Evolutionary conservation across 192 early-diverging fungal species (phyloP).

Genomic region (Paraglomus occultum): DNA sequence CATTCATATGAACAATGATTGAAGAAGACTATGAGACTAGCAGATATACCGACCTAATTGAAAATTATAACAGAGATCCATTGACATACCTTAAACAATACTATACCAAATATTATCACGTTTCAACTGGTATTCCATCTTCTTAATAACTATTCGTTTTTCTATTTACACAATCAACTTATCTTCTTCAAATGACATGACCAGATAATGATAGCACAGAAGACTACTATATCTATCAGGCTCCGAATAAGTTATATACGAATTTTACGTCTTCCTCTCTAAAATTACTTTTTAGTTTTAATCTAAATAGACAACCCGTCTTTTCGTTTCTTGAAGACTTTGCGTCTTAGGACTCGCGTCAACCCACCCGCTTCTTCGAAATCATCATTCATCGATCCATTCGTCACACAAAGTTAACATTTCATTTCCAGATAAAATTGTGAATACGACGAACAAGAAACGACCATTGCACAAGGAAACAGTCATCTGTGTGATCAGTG

Average conservation of each 20-base stretch:
- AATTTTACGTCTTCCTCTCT: background rate
- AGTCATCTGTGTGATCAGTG: background rate
- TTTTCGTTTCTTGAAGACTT: conserved; percentile 3
- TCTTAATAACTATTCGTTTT: background rate
- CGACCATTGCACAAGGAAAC: conserved; percentile 7
- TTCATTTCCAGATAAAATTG: background rate
- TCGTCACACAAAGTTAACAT: background rate
- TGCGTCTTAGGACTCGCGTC: conserved; percentile 29
- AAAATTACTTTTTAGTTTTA: background rate
- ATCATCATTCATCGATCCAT: background rate
- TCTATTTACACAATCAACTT: background rate
- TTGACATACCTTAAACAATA: conserved; percentile 27
- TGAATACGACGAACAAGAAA: background rate
- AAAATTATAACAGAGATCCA: conserved; percentile 14
- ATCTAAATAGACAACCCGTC: background rate
- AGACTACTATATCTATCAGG: conserved; percentile 29
- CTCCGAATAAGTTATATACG: conserved; percentile 22
- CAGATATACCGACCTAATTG: background rate
- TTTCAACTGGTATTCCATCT: conserved; percentile 2
- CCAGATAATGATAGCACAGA: conserved; percentile 14
- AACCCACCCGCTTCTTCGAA: conserved; percentile 19
- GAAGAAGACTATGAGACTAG: background rate
- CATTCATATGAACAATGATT: too few species aligned
- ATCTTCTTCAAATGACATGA: background rate
- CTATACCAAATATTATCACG: conserved; percentile 25